These are phyloP conservation scores for Penicillium canariense DNA, from an alignment of 495 filamentous ascomycete genomes.

Conservation along the genomic window DNA sequence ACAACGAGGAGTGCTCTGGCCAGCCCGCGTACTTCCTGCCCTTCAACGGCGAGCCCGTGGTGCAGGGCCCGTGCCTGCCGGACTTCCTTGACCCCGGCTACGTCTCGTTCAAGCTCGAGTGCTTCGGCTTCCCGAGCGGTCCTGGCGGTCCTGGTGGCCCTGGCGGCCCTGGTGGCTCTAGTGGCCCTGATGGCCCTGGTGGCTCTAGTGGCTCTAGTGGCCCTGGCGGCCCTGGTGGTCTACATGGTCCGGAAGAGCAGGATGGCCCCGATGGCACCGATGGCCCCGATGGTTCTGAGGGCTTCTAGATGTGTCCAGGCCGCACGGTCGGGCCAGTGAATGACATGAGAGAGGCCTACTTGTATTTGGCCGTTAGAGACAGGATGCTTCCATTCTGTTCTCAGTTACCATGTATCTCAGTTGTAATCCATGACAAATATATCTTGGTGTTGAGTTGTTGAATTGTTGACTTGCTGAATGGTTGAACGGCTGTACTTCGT, in stretches of 20 bases:
- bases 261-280: background rate
- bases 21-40: conserved; percentile 18
- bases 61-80: conserved; percentile 21
- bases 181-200: background rate
- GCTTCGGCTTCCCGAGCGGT: conserved; percentile 9
- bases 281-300: background rate
- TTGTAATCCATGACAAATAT: conserved; percentile 11
- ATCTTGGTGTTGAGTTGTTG: background rate
- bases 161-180: background rate
- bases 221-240: conserved; percentile 2
- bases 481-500: background rate
- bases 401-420: conserved; percentile 14
- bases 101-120: conserved; percentile 24
- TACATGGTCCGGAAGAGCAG: background rate
- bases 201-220: too few species aligned
- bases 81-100: conserved; percentile 22
- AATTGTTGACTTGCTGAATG: background rate
- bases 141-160: background rate
- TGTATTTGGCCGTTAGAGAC: background rate
- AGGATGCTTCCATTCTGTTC: conserved; percentile 5
- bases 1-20: conserved; percentile 26
- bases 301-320: background rate
- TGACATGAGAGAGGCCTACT: background rate
- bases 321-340: background rate
- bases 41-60: conserved; percentile 15